phyloP scores from a whole-genome alignment of 108 stramenopile species.

The Pseudonitzschia multiseries region DNA sequence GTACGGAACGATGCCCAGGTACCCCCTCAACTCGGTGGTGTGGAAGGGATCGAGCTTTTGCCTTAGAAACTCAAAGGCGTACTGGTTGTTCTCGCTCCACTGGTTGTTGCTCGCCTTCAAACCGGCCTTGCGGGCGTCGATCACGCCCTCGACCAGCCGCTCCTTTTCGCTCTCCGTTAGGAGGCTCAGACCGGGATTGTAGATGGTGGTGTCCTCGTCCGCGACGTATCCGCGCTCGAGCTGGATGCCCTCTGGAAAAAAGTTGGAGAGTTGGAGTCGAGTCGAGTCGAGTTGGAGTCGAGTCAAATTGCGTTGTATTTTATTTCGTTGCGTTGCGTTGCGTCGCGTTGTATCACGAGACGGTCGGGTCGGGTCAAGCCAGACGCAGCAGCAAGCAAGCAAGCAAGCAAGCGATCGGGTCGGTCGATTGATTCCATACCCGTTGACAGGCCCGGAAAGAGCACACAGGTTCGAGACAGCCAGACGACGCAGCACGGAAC shows the following conservation, averaged over 20 bases:
- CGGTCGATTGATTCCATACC: no score
- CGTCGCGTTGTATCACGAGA: no score
- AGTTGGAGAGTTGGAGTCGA: background rate
- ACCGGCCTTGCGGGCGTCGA: slow-evolving; percentile 53
- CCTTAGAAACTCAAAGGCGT: slow-evolving; percentile 63
- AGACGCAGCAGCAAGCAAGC: no score
- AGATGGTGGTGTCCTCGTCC: slow-evolving; percentile 85
- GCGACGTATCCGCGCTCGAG: slow-evolving; percentile 75
- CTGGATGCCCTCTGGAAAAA: slow-evolving; percentile 57
- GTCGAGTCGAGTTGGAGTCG: no score
- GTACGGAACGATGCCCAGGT: slow-evolving; percentile 63
- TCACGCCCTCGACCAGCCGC: slow-evolving; percentile 57
- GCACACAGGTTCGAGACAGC: no score
- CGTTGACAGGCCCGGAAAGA: no score
- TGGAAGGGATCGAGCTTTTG: slow-evolving; percentile 74
- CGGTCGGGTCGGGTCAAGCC: no score
- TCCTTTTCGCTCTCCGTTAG: slow-evolving; percentile 77
- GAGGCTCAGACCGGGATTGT: slow-evolving; percentile 81
- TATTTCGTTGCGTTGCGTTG: no score
- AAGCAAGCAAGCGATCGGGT: no score
- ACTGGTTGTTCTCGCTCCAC: slow-evolving; percentile 73
- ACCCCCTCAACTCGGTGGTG: slow-evolving; percentile 70
- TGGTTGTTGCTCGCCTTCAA: slow-evolving; percentile 35
- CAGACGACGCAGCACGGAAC: no score
- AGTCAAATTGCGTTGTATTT: no score